Conservation (phyloP, 2,329 filamentous ascomycete species). For the Fusarium sp. region DNA sequence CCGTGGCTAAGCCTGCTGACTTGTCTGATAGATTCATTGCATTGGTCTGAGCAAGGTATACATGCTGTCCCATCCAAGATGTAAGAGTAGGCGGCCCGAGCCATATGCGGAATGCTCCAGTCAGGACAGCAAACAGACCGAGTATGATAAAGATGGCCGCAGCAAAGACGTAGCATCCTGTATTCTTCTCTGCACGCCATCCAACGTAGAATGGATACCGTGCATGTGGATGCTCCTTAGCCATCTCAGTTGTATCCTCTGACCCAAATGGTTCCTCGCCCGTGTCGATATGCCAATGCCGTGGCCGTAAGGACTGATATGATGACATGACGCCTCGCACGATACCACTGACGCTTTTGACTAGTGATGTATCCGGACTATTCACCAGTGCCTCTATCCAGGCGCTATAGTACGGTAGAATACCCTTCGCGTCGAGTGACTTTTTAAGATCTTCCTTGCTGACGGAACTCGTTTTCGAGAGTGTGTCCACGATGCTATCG, state of each 20-base stretch:
- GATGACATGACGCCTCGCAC: background rate
- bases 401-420: background rate
- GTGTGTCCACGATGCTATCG: background rate
- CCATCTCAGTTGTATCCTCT: background rate
- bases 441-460: background rate
- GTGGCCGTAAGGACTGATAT: background rate
- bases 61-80: constrained; percentile 28
- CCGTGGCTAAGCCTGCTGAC: background rate
- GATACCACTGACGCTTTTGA: background rate
- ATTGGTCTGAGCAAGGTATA: constrained; percentile 3
- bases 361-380: background rate
- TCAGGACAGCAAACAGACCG: constrained; percentile 11
- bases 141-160: constrained; percentile 12
- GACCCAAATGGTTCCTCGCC: background rate
- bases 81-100: constrained; percentile 22
- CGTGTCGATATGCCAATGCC: background rate
- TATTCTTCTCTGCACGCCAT: background rate
- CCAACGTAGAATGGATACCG: background rate
- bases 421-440: background rate
- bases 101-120: constrained; percentile 1
- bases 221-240: background rate
- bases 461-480: background rate
- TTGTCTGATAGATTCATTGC: background rate
- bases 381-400: background rate
- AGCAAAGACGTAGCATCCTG: background rate